Conservation (phyloP, 169 alveolate species). For the Eimeria sp. region DNA sequence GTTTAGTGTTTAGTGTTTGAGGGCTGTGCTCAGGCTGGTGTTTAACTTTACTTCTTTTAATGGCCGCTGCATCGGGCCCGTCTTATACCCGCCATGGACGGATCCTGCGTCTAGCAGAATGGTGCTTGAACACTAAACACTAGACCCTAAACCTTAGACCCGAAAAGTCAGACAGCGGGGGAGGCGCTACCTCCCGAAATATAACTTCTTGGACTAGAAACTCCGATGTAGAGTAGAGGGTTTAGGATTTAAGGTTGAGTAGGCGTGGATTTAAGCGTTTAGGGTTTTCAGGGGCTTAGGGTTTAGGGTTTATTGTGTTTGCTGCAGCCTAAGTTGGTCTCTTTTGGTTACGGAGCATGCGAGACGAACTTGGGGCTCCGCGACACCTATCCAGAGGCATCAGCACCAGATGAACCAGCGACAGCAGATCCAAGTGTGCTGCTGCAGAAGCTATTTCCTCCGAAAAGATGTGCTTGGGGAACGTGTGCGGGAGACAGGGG, state of each 20-base stretch:
- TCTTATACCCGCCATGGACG: constrained; percentile 69
- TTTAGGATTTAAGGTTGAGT: not conserved
- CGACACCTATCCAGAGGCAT: not conserved
- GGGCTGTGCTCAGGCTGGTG: constrained; percentile 47
- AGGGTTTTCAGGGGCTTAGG: not conserved
- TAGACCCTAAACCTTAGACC: not conserved
- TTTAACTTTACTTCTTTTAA: constrained; percentile 71
- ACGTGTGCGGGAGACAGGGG: constrained; percentile 18
- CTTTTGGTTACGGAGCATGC: constrained; percentile 82
- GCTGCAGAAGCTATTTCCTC: not conserved
- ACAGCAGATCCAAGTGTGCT: not conserved
- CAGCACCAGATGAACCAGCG: not conserved
- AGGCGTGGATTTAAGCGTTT: not conserved
- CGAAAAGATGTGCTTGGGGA: constrained; percentile 27
- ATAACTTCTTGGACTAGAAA: not conserved
- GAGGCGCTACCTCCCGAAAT: not conserved
- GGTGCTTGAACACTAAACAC: constrained; percentile 26
- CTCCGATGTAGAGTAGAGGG: not conserved
- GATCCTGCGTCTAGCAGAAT: not conserved
- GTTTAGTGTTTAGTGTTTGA: not conserved
- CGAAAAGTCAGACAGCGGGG: not conserved
- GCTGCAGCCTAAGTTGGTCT: constrained; percentile 7
- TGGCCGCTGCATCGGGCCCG: constrained; percentile 78
- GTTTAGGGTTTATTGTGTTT: not conserved
- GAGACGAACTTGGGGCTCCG: constrained; percentile 69